These are phyloP conservation scores for Epichloe brachyelytri DNA, from an alignment of 2,329 filamentous ascomycete genomes.

Conservation along the genomic window DNA sequence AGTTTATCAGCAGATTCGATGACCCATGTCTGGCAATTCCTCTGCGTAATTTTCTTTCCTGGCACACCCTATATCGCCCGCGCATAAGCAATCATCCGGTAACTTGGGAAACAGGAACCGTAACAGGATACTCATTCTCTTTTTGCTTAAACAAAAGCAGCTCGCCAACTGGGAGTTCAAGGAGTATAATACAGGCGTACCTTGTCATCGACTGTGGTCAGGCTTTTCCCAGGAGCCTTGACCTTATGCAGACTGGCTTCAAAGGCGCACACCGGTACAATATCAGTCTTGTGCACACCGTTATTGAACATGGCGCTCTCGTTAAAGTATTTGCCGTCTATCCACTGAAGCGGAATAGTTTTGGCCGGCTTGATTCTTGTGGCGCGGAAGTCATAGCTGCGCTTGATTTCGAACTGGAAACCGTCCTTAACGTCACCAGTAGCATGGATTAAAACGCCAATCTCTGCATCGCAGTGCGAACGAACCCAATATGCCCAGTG, in stretches of 20 bases:
- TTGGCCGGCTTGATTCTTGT: conserved; percentile 9
- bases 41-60: conserved; percentile 14
- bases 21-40: conserved; percentile 24
- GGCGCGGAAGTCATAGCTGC: conserved; percentile 12
- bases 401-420: conserved; percentile 19
- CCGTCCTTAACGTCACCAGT: conserved; percentile 19
- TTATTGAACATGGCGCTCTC: conserved; percentile 16
- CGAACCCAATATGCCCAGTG: conserved; percentile 22
- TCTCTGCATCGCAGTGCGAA: conserved; percentile 7
- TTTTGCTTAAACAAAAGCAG: no score
- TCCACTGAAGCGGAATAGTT: conserved; percentile 19
- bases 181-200: not conserved
- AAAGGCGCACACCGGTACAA: conserved; percentile 14
- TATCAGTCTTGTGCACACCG: conserved; percentile 10
- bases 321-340: conserved; percentile 12
- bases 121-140: not conserved
- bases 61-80: not conserved
- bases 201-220: conserved; percentile 5
- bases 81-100: not conserved
- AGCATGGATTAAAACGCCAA: conserved; percentile 18
- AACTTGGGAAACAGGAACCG: not conserved
- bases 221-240: conserved; percentile 8
- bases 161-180: not conserved
- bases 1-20: conserved; percentile 20
- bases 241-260: conserved; percentile 13